Evolutionary conservation across 1,284 basidiomycete genomes (phyloP), one percentile per base, ranked within the genome.

Genomic region (Flammula alnicola): DNA sequence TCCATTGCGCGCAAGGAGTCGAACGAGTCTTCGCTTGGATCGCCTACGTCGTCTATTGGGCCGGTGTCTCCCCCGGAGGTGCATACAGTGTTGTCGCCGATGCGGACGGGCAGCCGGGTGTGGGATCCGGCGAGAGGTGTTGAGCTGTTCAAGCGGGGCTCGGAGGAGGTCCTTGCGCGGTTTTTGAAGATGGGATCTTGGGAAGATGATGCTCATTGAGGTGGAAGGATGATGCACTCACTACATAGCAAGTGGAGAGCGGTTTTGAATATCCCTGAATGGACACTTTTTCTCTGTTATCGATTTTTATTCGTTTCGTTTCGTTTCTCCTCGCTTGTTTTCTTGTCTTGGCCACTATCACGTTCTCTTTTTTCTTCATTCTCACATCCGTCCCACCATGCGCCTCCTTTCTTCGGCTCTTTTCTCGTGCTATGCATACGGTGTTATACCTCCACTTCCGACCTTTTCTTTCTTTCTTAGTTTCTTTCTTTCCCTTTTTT

Each of bases 111-210:
- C 11, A 78, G 76, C 3, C 78, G 88, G 8, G 84, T 86, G 3
- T 92, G 85, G 81, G 87, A 93, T 62, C 88, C 90, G 14, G 83
- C 86, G 9, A 80, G 89, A 16, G 85, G 85, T 36, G 84, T 93
- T 5, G 90, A 93, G 47, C 59, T 86, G 30, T 91, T 93, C 69
- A 93, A 91, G 67, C 81, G 81, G 47, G 84, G 86, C 16, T 91
- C 90, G 2, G 91, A 94, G 63, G 86, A 93, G 60, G 88, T 91
- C 11, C 73, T 93, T 30, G 80, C 84, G 6, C 76, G 86, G 31
- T 93, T 93, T 69, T 71, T 93, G 72, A 83, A 80, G 59, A 85
- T 86, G 76, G 83, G 84, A 25, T 80, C 84, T 46, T 86, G 81
- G 77, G 83, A 85, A 48, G 80, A 84, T 23, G 80, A 80, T 46